These are phyloP conservation scores for Leishmania major DNA, from an alignment of 208 protist genomes.

Conservation along the genomic window DNA sequence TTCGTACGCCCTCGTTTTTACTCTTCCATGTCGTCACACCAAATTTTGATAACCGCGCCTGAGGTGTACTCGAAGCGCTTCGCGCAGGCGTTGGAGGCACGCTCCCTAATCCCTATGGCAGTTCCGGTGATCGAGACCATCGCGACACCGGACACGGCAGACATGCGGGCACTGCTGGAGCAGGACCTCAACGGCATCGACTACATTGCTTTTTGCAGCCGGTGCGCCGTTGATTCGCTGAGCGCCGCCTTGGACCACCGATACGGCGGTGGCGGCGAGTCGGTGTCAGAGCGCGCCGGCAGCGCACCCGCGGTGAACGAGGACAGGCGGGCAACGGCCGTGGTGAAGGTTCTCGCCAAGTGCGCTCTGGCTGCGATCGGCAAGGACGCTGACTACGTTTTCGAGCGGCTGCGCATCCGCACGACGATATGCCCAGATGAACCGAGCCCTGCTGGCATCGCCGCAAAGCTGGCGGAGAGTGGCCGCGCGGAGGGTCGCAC, in stretches of 20 bases:
- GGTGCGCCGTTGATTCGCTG: constrained; percentile 22
- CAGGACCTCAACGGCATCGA: constrained; percentile 15
- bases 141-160: constrained; percentile 15
- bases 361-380: constrained; percentile 19
- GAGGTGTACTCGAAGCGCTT: constrained; percentile 23
- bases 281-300: neutral
- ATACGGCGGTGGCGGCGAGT: constrained; percentile 4
- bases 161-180: constrained; percentile 10
- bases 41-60: constrained; percentile 17
- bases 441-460: constrained; percentile 22
- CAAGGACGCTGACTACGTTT: constrained; percentile 24
- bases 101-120: constrained; percentile 11
- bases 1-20: neutral
- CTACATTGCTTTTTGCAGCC: constrained; percentile 27
- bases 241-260: neutral
- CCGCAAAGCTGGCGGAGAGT: constrained; percentile 11
- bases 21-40: neutral
- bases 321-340: neutral
- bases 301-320: neutral
- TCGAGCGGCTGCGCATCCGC: constrained; percentile 8
- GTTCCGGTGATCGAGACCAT: constrained; percentile 21
- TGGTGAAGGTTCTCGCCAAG: neutral
- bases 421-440: constrained; percentile 17
- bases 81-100: constrained; percentile 12
- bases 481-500: constrained; percentile 1